phyloP scores from a whole-genome alignment of 2,329 filamentous ascomycete genomes.

The Aureobasidium pullulans region DNA sequence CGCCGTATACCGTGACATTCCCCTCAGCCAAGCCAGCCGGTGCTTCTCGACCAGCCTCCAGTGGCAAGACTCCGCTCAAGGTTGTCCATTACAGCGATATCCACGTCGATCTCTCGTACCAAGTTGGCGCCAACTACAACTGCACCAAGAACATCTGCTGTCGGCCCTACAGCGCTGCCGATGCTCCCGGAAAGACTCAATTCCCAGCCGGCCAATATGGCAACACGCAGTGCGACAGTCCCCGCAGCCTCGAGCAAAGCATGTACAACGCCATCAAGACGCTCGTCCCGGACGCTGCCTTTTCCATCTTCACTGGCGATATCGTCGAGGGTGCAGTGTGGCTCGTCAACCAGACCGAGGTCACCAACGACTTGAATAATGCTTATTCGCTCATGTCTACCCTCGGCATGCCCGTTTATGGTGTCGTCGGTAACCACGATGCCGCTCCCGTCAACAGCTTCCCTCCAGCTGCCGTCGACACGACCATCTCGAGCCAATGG shows the following conservation, averaged over 20 bases:
- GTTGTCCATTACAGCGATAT: constrained; percentile 56
- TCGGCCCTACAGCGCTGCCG: constrained; percentile 41
- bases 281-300: constrained; percentile 38
- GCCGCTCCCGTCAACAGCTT: constrained; percentile 25
- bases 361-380: constrained; percentile 32
- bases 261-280: constrained; percentile 38
- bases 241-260: constrained; percentile 45
- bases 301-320: constrained; percentile 55
- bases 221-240: constrained; percentile 48
- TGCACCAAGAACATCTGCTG: constrained; percentile 56
- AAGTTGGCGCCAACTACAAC: constrained; percentile 45
- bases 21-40: constrained; percentile 34
- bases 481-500: constrained; percentile 41
- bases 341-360: constrained; percentile 29
- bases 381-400: constrained; percentile 42
- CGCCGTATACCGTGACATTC: constrained; percentile 38
- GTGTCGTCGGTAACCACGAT: constrained; percentile 53
- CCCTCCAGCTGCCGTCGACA: constrained; percentile 26
- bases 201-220: constrained; percentile 47
- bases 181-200: constrained; percentile 42
- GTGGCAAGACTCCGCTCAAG: constrained; percentile 42
- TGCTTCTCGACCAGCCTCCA: constrained; percentile 35
- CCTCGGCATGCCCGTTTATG: constrained; percentile 41
- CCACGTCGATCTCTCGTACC: constrained; percentile 51
- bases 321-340: constrained; percentile 46